Evolutionary conservation across 2,329 filamentous ascomycete genomes (phyloP), one percentile per base, ranked within the genome.

Genomic region (Golovinomyces cichoracearum): DNA sequence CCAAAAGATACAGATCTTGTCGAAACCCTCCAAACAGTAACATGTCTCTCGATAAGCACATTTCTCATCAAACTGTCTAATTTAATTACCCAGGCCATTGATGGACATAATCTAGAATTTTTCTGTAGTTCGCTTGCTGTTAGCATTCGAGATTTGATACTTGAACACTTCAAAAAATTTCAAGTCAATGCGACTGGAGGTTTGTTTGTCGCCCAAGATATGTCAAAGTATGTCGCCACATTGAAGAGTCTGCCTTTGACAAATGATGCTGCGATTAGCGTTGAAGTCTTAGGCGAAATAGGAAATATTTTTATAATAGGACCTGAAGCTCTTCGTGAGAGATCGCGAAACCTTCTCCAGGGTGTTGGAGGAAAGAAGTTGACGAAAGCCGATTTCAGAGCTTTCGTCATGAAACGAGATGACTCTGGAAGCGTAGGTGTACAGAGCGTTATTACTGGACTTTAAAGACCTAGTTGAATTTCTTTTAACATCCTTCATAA

Each of bases 221-320:
- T 95, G 62, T 83, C 84, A 31, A 85, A 84, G 60, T 98, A 98
- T 63, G 81, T 83, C 7, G 80, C 86, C 52, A 75, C 93, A 10
- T 70, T 98, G 54, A 77, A 83, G 53, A 77, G 77, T 29, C 95
- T 85, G 84, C 74, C 80, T 25, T 68, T 86, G 37, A 70, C 73
- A 48, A 78, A 77, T 56, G 75, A 81, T 37, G 74, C 77, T 45
- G 72, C 74, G 55, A 70, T 71, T 22, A 73, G 75, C 48, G 74
- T 94, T 54, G 88, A 98, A 65, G 74, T 93, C 42, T 65, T 98
- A 51, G 79, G 84, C 23, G 90, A 98, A 67, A 84, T 98, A 50
- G 88, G 86, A 10, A 94, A 86, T 59, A 66, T 98, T 48, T 98
- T 98, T 62, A 93, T 98, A 53, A 83, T 98, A 58, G 83, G 84